phyloP scores from a whole-genome alignment of 2,329 filamentous ascomycete species.

The Cercospora sp. region DNA sequence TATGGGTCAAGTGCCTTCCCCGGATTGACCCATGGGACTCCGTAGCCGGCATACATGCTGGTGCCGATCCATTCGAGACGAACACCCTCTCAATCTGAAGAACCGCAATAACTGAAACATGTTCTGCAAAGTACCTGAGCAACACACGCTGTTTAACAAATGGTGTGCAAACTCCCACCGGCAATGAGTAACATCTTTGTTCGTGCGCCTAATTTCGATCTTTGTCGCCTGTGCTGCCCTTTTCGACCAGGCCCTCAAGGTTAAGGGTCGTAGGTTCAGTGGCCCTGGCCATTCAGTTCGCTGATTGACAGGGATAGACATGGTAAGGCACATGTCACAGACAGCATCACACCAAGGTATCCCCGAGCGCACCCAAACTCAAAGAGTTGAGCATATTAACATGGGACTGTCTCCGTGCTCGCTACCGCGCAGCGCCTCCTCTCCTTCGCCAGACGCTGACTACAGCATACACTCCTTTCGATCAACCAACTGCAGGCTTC shows the following conservation, averaged over 20 bases:
- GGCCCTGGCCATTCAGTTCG: neutral
- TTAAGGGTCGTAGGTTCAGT: neutral
- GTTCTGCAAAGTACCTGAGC: neutral
- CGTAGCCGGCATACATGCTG: neutral
- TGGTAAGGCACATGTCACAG: neutral
- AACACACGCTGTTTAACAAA: neutral
- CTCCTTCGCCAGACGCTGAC: neutral
- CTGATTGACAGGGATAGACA: neutral
- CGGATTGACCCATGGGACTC: neutral
- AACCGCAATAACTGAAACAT: neutral
- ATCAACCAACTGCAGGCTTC: conserved; percentile 5
- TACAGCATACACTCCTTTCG: neutral
- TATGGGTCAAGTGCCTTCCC: neutral
- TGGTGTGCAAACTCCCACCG: neutral
- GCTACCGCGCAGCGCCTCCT: neutral
- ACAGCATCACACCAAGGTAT: neutral
- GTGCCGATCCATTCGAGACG: neutral
- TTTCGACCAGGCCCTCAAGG: neutral
- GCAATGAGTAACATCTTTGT: no score
- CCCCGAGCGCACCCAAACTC: neutral
- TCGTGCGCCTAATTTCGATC: neutral
- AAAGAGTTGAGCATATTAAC: neutral
- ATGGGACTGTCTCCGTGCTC: neutral
- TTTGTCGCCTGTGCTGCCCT: neutral
- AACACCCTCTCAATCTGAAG: neutral